phyloP scores from a whole-genome alignment of 495 filamentous ascomycete species.

The Aspergillus asperescens region DNA sequence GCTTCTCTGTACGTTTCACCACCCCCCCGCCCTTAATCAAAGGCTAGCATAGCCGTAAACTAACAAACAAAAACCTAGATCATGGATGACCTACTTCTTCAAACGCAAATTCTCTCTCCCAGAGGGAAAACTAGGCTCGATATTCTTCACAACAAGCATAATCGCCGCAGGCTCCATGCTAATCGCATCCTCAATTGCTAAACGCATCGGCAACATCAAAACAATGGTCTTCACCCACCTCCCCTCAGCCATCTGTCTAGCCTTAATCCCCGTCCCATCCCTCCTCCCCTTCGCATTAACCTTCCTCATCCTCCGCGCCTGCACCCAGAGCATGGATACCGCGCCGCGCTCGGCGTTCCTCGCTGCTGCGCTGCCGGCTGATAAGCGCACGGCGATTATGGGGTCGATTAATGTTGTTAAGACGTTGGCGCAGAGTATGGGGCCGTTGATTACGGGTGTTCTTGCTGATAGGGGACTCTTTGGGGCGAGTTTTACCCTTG shows the following conservation, averaged over 20 bases:
- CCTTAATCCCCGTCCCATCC: conserved; percentile 59
- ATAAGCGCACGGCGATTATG: conserved; percentile 76
- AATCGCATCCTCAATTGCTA: conserved; percentile 68
- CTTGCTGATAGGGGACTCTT: conserved; percentile 57
- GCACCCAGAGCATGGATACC: conserved; percentile 73
- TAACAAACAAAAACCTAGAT: conserved; percentile 27
- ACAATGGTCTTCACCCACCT: conserved; percentile 88
- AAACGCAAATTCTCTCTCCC: conserved; percentile 65
- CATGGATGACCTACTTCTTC: conserved; percentile 74
- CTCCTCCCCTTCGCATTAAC: conserved; percentile 51
- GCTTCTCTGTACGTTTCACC: conserved; percentile 52
- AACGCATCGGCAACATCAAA: conserved; percentile 71
- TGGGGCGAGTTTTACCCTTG: conserved; percentile 66
- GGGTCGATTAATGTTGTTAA: conserved; percentile 64
- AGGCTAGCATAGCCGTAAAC: neutral
- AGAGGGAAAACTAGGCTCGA: conserved; percentile 63
- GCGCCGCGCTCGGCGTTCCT: conserved; percentile 77
- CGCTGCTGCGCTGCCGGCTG: conserved; percentile 61
- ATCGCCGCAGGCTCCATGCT: conserved; percentile 64
- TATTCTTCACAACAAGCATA: conserved; percentile 63
- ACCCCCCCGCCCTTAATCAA: neutral
- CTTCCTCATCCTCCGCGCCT: conserved; percentile 65
- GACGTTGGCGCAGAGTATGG: conserved; percentile 55
- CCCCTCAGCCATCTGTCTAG: conserved; percentile 67
- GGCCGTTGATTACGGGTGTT: conserved; percentile 65